phyloP scores from a whole-genome alignment of 2,329 filamentous ascomycete genomes.

The Ramularia collo-cygni region DNA sequence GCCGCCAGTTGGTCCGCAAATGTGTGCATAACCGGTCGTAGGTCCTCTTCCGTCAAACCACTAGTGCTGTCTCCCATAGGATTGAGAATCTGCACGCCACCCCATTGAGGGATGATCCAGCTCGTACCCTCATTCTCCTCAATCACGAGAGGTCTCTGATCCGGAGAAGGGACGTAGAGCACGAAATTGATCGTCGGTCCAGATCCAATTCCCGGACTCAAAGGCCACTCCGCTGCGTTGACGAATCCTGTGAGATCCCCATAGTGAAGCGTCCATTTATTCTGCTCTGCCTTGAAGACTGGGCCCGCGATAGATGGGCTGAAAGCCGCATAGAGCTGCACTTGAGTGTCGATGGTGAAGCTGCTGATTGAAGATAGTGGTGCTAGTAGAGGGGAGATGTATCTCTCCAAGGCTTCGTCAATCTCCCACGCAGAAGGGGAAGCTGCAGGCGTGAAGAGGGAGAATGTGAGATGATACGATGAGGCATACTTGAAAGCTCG shows the following conservation, averaged over 20 bases:
- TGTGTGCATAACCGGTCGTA: conserved; percentile 76
- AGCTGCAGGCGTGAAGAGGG: conserved; percentile 76
- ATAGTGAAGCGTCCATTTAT: conserved; percentile 65
- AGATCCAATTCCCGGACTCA: conserved; percentile 86
- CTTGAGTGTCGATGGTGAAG: conserved; percentile 92
- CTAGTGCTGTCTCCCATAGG: conserved; percentile 32
- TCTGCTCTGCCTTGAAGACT: conserved; percentile 44
- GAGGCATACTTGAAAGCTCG: conserved; percentile 85
- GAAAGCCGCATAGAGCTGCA: conserved; percentile 79
- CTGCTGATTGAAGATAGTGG: conserved; percentile 79
- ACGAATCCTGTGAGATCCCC: conserved; percentile 91
- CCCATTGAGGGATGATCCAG: conserved; percentile 97
- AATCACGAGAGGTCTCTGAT: conserved; percentile 53
- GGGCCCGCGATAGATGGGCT: conserved; percentile 56
- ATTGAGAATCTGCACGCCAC: conserved; percentile 66
- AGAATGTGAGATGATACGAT: conserved; percentile 93
- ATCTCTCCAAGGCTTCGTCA: conserved; percentile 69
- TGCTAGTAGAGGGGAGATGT: conserved; percentile 73
- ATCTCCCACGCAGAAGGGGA: conserved; percentile 86
- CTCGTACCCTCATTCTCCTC: conserved; percentile 59
- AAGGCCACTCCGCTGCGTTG: conserved; percentile 95
- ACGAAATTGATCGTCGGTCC: conserved; percentile 96
- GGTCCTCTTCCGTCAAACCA: conserved; percentile 55
- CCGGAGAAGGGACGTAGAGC: conserved; percentile 73
- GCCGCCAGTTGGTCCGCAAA: conserved; percentile 88